Evolutionary conservation across 768 basidiomycete species (phyloP).

Genomic region (Trametes elegans): DNA sequence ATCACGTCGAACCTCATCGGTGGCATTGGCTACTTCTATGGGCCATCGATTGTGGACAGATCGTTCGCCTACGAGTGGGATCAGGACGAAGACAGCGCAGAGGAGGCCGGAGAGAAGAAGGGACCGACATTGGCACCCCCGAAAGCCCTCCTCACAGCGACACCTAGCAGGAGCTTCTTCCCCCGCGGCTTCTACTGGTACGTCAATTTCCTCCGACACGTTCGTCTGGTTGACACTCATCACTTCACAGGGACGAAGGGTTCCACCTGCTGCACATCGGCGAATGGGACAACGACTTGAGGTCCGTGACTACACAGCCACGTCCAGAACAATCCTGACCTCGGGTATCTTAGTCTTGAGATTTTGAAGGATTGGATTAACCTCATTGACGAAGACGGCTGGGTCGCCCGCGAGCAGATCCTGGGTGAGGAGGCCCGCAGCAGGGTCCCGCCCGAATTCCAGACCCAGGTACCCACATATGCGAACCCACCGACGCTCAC

Average conservation of each 20-base stretch:
- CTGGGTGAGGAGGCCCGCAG: conserved; percentile 95
- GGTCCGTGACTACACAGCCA: conserved; percentile 35
- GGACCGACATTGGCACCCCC: conserved; percentile 75
- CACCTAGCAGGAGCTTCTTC: conserved; percentile 96
- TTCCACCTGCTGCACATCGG: conserved; percentile 93
- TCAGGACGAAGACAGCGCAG: conserved; percentile 58
- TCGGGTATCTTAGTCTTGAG: conserved; percentile 55
- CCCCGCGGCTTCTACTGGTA: conserved; percentile 97
- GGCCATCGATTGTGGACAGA: conserved; percentile 81
- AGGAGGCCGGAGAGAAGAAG: conserved; percentile 38
- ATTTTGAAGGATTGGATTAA: conserved; percentile 89
- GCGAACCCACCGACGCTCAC: conserved; percentile 94
- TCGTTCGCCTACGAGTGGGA: conserved; percentile 93
- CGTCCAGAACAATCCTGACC: background rate
- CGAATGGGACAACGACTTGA: conserved; percentile 89
- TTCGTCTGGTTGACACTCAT: background rate
- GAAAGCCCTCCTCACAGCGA: conserved; percentile 80
- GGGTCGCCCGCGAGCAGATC: conserved; percentile 96
- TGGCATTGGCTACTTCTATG: conserved; percentile 95
- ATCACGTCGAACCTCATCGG: conserved; percentile 91
- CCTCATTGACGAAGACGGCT: conserved; percentile 90
- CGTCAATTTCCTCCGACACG: background rate
- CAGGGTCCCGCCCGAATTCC: conserved; percentile 87
- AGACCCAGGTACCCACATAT: conserved; percentile 89
- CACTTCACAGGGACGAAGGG: conserved; percentile 82